phyloP scores from a whole-genome alignment of 345 rosid genomes.

The Conringia planisiliqua region DNA sequence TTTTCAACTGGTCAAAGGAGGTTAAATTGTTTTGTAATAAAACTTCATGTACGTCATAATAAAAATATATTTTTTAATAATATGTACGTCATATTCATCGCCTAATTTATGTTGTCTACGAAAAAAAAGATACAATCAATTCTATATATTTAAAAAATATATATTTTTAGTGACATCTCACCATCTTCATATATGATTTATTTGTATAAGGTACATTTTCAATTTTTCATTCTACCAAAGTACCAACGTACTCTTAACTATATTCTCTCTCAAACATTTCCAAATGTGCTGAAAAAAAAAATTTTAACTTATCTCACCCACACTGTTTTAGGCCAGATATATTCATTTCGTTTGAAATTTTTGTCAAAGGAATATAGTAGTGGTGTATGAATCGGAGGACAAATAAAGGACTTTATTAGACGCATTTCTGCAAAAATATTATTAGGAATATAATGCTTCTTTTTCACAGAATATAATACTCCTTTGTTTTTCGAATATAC shows the following conservation, averaged over 20 bases:
- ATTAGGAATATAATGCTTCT: background rate
- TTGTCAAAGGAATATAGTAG: constrained; percentile 6
- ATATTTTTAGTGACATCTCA: background rate
- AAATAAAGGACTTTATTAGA: background rate
- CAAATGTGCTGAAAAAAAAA: background rate
- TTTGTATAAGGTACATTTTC: background rate
- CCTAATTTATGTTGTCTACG: background rate
- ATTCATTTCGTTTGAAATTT: background rate
- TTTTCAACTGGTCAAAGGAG: constrained; percentile 15
- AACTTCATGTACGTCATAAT: background rate
- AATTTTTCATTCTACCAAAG: background rate
- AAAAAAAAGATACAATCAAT: background rate
- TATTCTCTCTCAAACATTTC: background rate
- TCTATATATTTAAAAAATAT: background rate
- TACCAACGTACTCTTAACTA: background rate
- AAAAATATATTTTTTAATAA: background rate
- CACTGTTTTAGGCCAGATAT: background rate
- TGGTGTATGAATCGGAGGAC: background rate
- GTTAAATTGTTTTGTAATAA: constrained; percentile 6
- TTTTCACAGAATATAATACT: constrained; percentile 4
- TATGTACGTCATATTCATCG: background rate
- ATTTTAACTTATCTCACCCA: background rate
- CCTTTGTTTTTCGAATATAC: background rate
- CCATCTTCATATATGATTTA: background rate
- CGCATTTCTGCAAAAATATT: background rate